phyloP scores from a whole-genome alignment of 306 rosid genomes.

The Delonix regia region DNA sequence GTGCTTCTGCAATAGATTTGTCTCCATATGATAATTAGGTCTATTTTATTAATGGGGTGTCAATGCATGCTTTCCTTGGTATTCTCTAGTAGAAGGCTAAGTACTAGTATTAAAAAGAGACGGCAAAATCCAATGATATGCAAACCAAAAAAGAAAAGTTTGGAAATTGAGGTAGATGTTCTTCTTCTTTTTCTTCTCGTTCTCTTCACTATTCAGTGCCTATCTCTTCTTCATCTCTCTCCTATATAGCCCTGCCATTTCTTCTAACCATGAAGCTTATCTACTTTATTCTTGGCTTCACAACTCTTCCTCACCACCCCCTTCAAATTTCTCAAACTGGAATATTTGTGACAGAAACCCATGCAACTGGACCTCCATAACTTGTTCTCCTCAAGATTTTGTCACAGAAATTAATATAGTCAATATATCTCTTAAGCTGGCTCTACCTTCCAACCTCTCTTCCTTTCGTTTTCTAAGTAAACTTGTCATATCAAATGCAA shows the following conservation, averaged over 20 bases:
- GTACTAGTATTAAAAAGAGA: constrained; percentile 11
- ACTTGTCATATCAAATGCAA: constrained; percentile 57
- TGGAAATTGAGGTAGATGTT: constrained; percentile 70
- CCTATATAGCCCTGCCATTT: constrained; percentile 24
- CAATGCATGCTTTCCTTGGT: background rate
- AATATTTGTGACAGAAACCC: constrained; percentile 51
- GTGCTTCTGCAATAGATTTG: constrained; percentile 35
- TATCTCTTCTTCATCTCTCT: constrained; percentile 19
- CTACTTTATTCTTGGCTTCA: constrained; percentile 69
- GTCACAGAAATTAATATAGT: constrained; percentile 49
- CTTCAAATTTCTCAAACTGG: constrained; percentile 53
- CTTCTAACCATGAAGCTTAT: constrained; percentile 58
- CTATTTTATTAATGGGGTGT: background rate
- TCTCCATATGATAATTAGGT: background rate
- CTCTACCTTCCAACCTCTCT: constrained; percentile 56
- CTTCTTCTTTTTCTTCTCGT: constrained; percentile 35
- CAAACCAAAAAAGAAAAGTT: constrained; percentile 60
- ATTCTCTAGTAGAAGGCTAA: background rate
- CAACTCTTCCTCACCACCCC: constrained; percentile 31
- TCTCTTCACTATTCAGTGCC: constrained; percentile 25
- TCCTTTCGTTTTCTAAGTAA: constrained; percentile 44
- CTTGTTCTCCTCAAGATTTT: constrained; percentile 54
- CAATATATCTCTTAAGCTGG: constrained; percentile 50
- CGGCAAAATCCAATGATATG: constrained; percentile 46
- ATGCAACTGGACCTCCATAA: constrained; percentile 67